Percentiles rank a stretch among this genome's conserved stretches.
These are phyloP conservation scores for Silene latifolia DNA, from an alignment of 148 eudicot genomes.

Conservation along the genomic window DNA sequence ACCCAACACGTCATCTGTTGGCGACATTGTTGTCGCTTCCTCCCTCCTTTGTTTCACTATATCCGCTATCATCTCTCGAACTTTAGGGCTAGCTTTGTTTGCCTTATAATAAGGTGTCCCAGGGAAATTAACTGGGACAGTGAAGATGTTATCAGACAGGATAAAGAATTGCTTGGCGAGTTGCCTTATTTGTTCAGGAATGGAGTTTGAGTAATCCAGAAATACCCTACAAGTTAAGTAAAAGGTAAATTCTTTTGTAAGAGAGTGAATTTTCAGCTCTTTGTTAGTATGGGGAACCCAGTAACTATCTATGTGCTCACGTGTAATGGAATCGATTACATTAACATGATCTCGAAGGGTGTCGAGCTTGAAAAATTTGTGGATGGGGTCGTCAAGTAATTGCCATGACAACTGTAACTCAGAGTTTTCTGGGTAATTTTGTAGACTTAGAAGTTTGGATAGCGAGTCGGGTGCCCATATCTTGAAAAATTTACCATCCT, in stretches of 20 bases:
- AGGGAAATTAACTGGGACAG: not conserved
- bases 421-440: not conserved
- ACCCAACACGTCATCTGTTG: not conserved
- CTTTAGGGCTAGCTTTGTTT: not conserved
- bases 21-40: not conserved
- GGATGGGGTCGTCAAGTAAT: not conserved
- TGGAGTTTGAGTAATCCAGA: not conserved
- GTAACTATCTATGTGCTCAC: not conserved
- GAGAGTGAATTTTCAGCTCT: slow-evolving; percentile 1
- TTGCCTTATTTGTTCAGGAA: not conserved
- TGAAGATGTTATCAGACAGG: not conserved
- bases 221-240: slow-evolving; percentile 2
- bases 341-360: not conserved
- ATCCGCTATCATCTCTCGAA: not conserved
- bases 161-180: slow-evolving; percentile 5
- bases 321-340: not conserved
- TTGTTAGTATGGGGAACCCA: slow-evolving; percentile 2
- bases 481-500: not conserved
- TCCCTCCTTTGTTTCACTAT: slow-evolving; percentile 1
- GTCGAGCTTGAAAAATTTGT: slow-evolving; percentile 2
- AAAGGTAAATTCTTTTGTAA: slow-evolving; percentile 13
- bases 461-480: too few species aligned
- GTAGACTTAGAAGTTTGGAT: not conserved
- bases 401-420: not conserved
- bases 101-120: slow-evolving; percentile 1